Evolutionary conservation across 2,329 filamentous ascomycete genomes (phyloP).

Genomic region (Sclerotinia minor): DNA sequence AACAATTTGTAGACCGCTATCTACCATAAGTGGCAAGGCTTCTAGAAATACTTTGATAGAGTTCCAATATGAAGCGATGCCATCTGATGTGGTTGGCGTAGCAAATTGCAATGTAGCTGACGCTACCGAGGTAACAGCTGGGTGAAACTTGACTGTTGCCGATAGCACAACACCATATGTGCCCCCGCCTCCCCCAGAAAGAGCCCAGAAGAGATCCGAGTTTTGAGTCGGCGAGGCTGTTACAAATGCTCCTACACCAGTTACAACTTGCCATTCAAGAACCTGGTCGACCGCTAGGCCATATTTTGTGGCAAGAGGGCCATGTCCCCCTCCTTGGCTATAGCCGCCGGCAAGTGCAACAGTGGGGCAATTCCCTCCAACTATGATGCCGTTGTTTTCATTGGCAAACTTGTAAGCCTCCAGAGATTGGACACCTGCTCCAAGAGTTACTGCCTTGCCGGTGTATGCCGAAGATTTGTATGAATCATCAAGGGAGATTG

Average conservation of each 20-base stretch:
- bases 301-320: conserved; percentile 50
- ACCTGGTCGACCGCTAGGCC: conserved; percentile 61
- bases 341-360: conserved; percentile 48
- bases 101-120: conserved; percentile 14
- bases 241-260: conserved; percentile 49
- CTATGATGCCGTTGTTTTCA: neutral
- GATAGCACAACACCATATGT: conserved; percentile 58
- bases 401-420: neutral
- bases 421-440: neutral
- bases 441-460: neutral
- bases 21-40: neutral
- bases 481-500: neutral
- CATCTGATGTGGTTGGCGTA: neutral
- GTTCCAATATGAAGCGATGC: conserved; percentile 1
- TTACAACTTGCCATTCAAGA: conserved; percentile 56
- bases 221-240: conserved; percentile 50
- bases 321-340: conserved; percentile 60
- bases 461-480: neutral
- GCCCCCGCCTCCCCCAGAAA: conserved; percentile 58
- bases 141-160: conserved; percentile 44
- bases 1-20: neutral
- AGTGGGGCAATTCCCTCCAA: conserved; percentile 39
- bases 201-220: conserved; percentile 61
- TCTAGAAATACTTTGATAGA: conserved; percentile 10
- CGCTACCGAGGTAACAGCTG: neutral